Conservation (phyloP, 108 stramenopile genomes). For the Phaeodactylum tricornutum region DNA sequence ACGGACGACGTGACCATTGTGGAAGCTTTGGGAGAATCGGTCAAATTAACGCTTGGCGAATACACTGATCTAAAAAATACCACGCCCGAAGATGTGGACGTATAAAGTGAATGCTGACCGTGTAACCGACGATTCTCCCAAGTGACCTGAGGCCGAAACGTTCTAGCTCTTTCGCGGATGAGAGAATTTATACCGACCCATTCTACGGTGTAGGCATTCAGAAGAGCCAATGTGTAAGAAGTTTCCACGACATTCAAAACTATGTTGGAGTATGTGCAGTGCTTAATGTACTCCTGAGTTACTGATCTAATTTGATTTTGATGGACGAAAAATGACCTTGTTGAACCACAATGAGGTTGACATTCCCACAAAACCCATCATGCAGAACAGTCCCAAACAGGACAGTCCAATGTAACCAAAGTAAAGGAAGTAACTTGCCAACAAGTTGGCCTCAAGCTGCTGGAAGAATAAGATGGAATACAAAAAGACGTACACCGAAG, state of each 20-base stretch:
- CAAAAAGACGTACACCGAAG: constrained; percentile 77
- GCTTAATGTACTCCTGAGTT: too few species aligned
- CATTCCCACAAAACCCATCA: constrained; percentile 85
- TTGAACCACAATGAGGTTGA: constrained; percentile 79
- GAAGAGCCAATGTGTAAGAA: too few species aligned
- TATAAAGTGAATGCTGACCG: too few species aligned
- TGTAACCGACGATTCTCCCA: too few species aligned
- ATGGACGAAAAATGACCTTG: constrained; percentile 79
- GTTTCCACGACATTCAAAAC: too few species aligned
- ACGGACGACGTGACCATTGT: constrained; percentile 94
- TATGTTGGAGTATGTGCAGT: too few species aligned
- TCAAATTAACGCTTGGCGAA: constrained; percentile 88
- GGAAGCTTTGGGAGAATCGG: constrained; percentile 86
- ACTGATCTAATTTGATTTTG: constrained; percentile 83
- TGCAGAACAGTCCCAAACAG: constrained; percentile 70
- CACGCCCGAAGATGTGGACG: constrained; percentile 92
- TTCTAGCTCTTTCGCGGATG: too few species aligned
- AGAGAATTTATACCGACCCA: too few species aligned
- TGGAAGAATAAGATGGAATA: constrained; percentile 82
- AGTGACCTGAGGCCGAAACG: too few species aligned
- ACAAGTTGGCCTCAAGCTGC: constrained; percentile 48
- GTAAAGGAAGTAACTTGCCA: constrained; percentile 80
- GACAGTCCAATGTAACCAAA: constrained; percentile 89
- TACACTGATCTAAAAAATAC: constrained; percentile 96
- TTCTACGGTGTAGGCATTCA: too few species aligned